Conservation (phyloP, 371 early-diverging fungal species). For the Vairimorpha apis region DNA sequence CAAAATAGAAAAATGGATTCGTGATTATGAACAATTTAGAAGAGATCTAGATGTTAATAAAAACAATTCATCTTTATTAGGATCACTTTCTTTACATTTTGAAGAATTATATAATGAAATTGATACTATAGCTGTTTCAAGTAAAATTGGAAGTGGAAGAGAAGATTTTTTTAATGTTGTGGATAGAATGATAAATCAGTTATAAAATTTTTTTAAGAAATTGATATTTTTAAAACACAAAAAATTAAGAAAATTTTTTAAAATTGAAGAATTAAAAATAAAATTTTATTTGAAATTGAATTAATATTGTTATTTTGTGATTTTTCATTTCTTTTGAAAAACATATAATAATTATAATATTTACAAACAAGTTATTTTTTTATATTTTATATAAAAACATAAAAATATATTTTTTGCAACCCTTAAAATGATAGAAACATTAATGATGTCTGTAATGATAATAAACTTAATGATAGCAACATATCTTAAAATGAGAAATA, state of each 20-base stretch:
- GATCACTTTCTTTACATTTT: slow-evolving; percentile 83
- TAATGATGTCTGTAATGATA: slow-evolving; percentile 13
- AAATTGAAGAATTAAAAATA: no score
- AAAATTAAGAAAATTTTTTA: neutral
- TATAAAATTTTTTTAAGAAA: neutral
- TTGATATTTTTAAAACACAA: neutral
- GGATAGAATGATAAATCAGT: slow-evolving; percentile 7
- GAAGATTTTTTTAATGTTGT: slow-evolving; percentile 71
- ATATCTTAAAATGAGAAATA: slow-evolving; percentile 23
- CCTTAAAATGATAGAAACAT: slow-evolving; percentile 35
- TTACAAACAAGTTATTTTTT: no score
- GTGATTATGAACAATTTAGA: slow-evolving; percentile 85
- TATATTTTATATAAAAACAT: no score
- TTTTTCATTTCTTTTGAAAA: no score
- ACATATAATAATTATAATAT: no score
- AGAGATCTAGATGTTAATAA: slow-evolving; percentile 67
- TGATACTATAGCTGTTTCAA: slow-evolving; percentile 71
- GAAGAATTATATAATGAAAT: slow-evolving; percentile 93
- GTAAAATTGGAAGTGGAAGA: slow-evolving; percentile 85
- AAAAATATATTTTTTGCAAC: neutral
- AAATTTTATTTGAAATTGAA: no score
- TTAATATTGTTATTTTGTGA: no score
- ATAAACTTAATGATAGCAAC: slow-evolving; percentile 18
- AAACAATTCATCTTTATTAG: slow-evolving; percentile 73
- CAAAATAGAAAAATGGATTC: slow-evolving; percentile 86